Evolutionary conservation across 2,329 filamentous ascomycete species (phyloP).

Genomic region (Neoscytalidium dimidiatum): DNA sequence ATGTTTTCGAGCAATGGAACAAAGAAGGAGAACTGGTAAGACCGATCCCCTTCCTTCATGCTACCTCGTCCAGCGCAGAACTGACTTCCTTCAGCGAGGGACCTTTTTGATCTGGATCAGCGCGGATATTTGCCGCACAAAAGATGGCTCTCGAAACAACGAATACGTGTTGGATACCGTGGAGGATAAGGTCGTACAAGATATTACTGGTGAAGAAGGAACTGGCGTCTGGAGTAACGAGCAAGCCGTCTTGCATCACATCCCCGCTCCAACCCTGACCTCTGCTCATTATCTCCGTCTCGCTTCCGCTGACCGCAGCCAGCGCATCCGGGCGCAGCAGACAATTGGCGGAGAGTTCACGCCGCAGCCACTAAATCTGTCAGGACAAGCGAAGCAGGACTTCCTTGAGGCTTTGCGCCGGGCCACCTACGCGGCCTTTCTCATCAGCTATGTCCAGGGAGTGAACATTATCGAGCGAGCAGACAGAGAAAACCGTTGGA

Average conservation of each 20-base stretch:
- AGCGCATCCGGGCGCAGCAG: conserved; percentile 55
- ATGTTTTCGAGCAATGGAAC: conserved; percentile 64
- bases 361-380: conserved; percentile 35
- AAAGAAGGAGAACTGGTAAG: conserved; percentile 56
- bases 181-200: conserved; percentile 71
- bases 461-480: conserved; percentile 64
- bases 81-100: conserved; percentile 37
- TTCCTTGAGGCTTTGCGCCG: conserved; percentile 62
- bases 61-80: background rate
- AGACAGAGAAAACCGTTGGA: conserved; percentile 61
- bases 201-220: conserved; percentile 66
- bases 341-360: conserved; percentile 46
- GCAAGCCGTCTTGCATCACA: conserved; percentile 62
- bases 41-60: too few relatives aligned
- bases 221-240: conserved; percentile 67
- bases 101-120: conserved; percentile 67
- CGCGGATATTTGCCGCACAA: conserved; percentile 59
- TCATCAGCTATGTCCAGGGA: conserved; percentile 66
- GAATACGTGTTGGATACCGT: conserved; percentile 61
- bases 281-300: conserved; percentile 64
- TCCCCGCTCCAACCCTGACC: conserved; percentile 66
- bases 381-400: conserved; percentile 32
- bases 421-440: conserved; percentile 63
- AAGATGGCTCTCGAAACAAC: conserved; percentile 38
- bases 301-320: conserved; percentile 61